Base-by-base conservation (phyloP, 2,329 filamentous ascomycete species). In the Leptographium procerum region DNA sequence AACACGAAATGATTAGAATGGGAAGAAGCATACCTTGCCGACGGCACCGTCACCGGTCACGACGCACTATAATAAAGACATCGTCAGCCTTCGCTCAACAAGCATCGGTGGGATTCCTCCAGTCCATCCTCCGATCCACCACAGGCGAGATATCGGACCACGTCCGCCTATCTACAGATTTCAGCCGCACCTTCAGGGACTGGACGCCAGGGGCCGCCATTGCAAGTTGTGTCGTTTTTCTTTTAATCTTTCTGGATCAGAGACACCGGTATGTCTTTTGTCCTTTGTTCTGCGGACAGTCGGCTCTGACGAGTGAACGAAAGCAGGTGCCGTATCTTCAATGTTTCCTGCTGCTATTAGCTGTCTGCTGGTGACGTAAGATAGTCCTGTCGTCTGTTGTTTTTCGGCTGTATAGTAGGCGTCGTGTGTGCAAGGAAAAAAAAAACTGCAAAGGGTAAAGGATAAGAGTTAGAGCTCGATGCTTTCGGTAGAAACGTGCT, bases 31-130 rank as follows among this genome's bases (percentile, higher is more conserved):
- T 76, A 96, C 91, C 84, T 99, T 99, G 75, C 94, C 94, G 68
- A 99, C 94, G 72, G 94, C 94, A 89, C 94, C 94, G 75, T 99
- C 94, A 77, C 94, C 94, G 63, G 94, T 97, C 71, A 99, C 94
- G 72, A 99, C 94, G 74, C 94, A 99, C 91, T 96, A 67, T 61
- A 69, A 29, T 5, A 29, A 4, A n/a, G 4, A 43, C 1, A 53
- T 26, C 5, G 45, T 50, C 34, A 55, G 22, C 36, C 11, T 36
- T 55, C 19, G 22, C 36, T 8, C 31, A 22, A 29, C 16, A 19
- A n/a, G 22, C 29, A n/a, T 53, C 4, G 16, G 19, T 43, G 22
- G 16, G 4, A 24, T 45, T 24, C 40, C 24, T 33, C 19, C 11
- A 9, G 10, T 13, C 36, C 36, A 40, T 40, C 36, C 36, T 16